Evolutionary conservation across 2,329 filamentous ascomycete species (phyloP).

Genomic region (Bipolaris victoriae): DNA sequence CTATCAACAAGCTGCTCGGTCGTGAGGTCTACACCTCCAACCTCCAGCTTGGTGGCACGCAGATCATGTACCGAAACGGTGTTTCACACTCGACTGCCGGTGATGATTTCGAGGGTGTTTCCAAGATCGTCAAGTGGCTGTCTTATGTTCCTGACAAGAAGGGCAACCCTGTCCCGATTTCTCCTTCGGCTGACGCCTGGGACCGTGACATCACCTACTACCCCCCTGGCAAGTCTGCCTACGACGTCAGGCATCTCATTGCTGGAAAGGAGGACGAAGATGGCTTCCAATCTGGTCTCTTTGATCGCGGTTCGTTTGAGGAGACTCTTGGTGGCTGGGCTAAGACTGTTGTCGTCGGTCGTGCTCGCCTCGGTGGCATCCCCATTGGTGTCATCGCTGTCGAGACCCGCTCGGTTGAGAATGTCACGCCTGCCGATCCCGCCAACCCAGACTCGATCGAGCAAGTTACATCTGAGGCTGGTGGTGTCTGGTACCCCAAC

Average conservation of each 20-base stretch:
- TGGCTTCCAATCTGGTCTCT: slow-evolving; percentile 87
- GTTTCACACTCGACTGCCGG: slow-evolving; percentile 98
- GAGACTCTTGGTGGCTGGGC: slow-evolving; percentile 98
- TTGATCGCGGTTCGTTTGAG: slow-evolving; percentile 95
- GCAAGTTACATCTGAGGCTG: slow-evolving; percentile 91
- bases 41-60: slow-evolving; percentile 98
- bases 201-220: slow-evolving; percentile 87
- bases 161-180: slow-evolving; percentile 89
- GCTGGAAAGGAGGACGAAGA: slow-evolving; percentile 83
- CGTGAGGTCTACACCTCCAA: slow-evolving; percentile 99
- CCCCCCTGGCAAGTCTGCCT: slow-evolving; percentile 80
- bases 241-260: slow-evolving; percentile 95
- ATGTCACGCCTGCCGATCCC: slow-evolving; percentile 93
- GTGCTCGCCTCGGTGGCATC: slow-evolving; percentile 94
- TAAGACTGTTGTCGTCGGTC: slow-evolving; percentile 93
- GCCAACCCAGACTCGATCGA: slow-evolving; percentile 99
- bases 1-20: slow-evolving; percentile 96
- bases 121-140: slow-evolving; percentile 98
- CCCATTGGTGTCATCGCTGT: slow-evolving; percentile 98
- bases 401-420: slow-evolving; percentile 94
- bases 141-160: slow-evolving; percentile 97
- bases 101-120: slow-evolving; percentile 97
- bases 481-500: slow-evolving; percentile 99
- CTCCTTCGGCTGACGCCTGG: slow-evolving; percentile 83
- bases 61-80: slow-evolving; percentile 99